These are phyloP conservation scores for Besnoitia besnoiti DNA, from an alignment of 169 alveolate genomes.

Conservation along the genomic window DNA sequence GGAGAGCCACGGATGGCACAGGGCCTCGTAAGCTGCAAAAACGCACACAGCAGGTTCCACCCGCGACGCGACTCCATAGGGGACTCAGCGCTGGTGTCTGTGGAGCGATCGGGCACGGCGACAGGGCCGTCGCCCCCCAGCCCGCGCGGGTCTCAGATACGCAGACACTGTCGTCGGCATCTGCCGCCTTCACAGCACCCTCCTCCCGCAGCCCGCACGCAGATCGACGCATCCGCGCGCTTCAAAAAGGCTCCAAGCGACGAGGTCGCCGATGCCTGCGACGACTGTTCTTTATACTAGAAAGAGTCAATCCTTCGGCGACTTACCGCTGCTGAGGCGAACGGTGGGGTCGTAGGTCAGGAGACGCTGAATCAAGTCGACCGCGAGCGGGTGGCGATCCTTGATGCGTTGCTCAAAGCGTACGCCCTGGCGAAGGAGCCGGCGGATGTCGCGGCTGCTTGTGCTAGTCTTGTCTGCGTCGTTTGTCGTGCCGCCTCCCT, in stretches of 20 bases:
- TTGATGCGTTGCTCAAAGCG: background rate
- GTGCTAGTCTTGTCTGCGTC: background rate
- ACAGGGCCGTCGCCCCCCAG: no score
- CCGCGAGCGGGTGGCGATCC: conserved; percentile 41
- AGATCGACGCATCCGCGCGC: background rate
- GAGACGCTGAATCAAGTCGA: conserved; percentile 33
- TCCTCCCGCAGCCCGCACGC: no score
- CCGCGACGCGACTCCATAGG: no score
- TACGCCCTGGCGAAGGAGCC: conserved; percentile 43
- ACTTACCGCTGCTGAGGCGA: conserved; percentile 20
- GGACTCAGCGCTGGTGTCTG: no score
- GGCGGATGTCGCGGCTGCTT: conserved; percentile 45
- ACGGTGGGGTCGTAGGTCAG: conserved; percentile 41
- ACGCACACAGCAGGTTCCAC: no score
- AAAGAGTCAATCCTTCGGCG: no score
- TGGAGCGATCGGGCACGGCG: no score
- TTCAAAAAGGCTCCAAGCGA: background rate
- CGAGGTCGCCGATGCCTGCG: background rate
- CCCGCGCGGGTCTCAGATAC: no score
- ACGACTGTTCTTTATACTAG: no score
- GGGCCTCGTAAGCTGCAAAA: conserved; percentile 61
- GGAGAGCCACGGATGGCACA: conserved; percentile 61
- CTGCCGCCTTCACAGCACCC: no score
- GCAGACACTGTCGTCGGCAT: no score
- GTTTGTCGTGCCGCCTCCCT: background rate